Evolutionary conservation across 1,284 basidiomycete species (phyloP).

Genomic region (Malassezia furfur): DNA sequence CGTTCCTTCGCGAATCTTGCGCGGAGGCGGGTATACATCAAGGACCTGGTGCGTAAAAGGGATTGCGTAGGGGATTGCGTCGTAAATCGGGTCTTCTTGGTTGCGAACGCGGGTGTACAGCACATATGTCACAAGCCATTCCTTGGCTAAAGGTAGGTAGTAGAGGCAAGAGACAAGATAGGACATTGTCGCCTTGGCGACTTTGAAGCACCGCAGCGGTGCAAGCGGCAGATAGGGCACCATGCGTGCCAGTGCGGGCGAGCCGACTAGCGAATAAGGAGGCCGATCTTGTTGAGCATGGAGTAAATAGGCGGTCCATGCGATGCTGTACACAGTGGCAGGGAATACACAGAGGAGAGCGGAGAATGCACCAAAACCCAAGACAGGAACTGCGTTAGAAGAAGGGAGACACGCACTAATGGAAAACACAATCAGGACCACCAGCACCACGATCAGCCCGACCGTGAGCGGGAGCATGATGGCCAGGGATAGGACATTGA

Average conservation of each 20-base stretch:
- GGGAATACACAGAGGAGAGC: background rate
- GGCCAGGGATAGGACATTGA: background rate
- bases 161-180: constrained; percentile 14
- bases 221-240: constrained; percentile 42
- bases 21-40: constrained; percentile 9
- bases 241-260: constrained; percentile 10
- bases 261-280: constrained; percentile 14
- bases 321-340: constrained; percentile 28
- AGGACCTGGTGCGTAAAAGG: constrained; percentile 7
- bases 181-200: constrained; percentile 30
- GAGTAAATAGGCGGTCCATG: constrained; percentile 46
- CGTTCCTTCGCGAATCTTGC: background rate
- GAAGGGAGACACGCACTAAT: background rate
- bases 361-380: background rate
- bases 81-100: background rate
- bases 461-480: background rate
- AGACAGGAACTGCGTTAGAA: background rate
- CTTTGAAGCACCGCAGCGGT: constrained; percentile 37
- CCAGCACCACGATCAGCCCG: background rate
- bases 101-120: background rate
- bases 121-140: constrained; percentile 6
- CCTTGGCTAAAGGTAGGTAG: background rate
- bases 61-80: constrained; percentile 7
- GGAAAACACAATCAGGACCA: background rate
- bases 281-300: constrained; percentile 43